Evolutionary conservation across 140 eudicot species (phyloP).

Genomic region (Flaveria floridana): DNA sequence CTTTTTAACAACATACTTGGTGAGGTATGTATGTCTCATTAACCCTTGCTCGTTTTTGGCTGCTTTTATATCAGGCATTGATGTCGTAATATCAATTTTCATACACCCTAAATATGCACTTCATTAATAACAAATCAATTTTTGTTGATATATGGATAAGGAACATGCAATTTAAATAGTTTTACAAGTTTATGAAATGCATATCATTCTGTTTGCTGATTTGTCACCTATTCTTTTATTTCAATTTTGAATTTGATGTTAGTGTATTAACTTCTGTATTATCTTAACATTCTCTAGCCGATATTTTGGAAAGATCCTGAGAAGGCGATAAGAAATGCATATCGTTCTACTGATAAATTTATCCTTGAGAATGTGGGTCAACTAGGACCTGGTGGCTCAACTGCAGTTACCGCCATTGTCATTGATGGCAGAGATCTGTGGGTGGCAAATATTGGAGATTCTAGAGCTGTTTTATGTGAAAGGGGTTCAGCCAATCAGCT

Average conservation of each 20-base stretch:
- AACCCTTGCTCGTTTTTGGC: background rate
- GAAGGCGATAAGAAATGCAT: conserved; percentile 61
- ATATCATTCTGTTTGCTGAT: background rate
- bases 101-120: too few relatives aligned
- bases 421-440: conserved; percentile 72
- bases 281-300: conserved; percentile 45
- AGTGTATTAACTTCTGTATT: conserved; percentile 15
- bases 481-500: conserved; percentile 67
- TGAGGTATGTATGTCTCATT: conserved; percentile 45
- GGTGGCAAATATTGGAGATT: conserved; percentile 87
- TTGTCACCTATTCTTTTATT: background rate
- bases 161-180: too few relatives aligned
- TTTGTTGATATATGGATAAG: too few relatives aligned
- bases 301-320: conserved; percentile 66
- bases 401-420: conserved; percentile 90
- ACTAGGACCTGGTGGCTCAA: conserved; percentile 87
- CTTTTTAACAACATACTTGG: conserved; percentile 65
- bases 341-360: conserved; percentile 56
- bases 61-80: too few relatives aligned
- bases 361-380: conserved; percentile 58
- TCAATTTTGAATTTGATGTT: background rate
- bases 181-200: background rate
- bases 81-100: too few relatives aligned
- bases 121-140: too few relatives aligned
- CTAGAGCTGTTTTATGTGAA: conserved; percentile 70